A percentile compares a stretch with the other conserved stretches of the same genome.
Evolutionary conservation across 202 grass and related monocot species (phyloP).

Genomic region (Setaria viridis): DNA sequence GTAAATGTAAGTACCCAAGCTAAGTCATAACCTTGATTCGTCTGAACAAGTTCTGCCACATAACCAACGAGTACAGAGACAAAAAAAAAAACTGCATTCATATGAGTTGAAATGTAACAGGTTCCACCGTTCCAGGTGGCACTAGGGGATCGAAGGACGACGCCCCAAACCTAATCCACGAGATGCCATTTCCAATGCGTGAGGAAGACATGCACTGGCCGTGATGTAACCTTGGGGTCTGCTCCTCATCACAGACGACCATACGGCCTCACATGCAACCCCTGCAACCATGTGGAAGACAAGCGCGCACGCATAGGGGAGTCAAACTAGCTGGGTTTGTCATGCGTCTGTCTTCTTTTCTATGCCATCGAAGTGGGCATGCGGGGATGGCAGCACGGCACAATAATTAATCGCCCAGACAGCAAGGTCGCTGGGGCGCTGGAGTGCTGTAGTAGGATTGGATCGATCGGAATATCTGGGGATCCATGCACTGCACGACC

Average conservation of each 20-base stretch:
- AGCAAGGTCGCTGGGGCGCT: constrained; percentile 22
- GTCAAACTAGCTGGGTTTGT: constrained; percentile 26
- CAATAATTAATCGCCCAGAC: constrained; percentile 30
- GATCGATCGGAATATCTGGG: not conserved
- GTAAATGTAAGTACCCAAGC: too few species aligned
- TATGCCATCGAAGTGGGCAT: not conserved
- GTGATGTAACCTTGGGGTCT: constrained; percentile 22
- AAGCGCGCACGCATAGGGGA: constrained; percentile 4
- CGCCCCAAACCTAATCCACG: not conserved
- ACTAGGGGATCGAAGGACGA: not conserved
- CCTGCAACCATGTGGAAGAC: not conserved
- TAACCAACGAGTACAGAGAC: too few species aligned
- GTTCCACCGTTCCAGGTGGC: not conserved
- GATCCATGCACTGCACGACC: not conserved
- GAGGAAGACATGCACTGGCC: constrained; percentile 28
- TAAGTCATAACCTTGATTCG: too few species aligned
- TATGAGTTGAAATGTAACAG: not conserved
- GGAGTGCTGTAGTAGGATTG: not conserved
- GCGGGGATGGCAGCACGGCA: not conserved
- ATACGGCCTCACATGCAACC: not conserved
- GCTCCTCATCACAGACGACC: not conserved
- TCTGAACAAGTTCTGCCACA: too few species aligned
- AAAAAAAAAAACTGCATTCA: not conserved
- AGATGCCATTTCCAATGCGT: not conserved
- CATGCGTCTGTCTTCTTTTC: not conserved